Evolutionary conservation across 2,329 filamentous ascomycete species (phyloP), one percentile per base, ranked within the genome.

Genomic region (Xylariaceae sp.): DNA sequence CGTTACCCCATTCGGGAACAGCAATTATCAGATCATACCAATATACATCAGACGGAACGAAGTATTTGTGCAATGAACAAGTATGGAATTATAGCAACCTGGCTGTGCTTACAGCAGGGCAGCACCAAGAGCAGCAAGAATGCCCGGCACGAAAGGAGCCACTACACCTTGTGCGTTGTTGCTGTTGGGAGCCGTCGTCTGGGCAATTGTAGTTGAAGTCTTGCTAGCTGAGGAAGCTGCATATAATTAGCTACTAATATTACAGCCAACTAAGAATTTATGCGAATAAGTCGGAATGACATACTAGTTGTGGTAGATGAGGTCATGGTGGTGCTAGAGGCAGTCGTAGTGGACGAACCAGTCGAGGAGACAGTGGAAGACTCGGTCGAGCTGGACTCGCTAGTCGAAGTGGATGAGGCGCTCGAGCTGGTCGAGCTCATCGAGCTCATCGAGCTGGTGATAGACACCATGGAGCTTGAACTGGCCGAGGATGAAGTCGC

Each of bases 81-180:
- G 20, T 24, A 37, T 18, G 11, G 15, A 2, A 48, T 39, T 16
- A 15, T 36, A 33, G n/a, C 13, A 4, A 6, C 20, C 8, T 44
- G 35, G 15, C 21, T 5, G 13, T 13, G 44, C 32, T 58, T 67
- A 68, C 24, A 68, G 51, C 20, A 67, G 53, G 24, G 56, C 62
- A 6, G 61, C 63, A 20, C 62, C 66, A 18, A 66, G 41, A 35
- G 60, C 48, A 18, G 66, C 44, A 30, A 67, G 53, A 35, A 69
- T 18, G 16, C 65, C 63, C 5, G 64, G 65, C 43, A 69, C 45
- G 36, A 68, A 49, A 53, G 67, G 63, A 51, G 65, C 64, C 29
- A 54, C 59, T 16, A 62, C 33, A 43, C 48, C 61, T 42, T 54
- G 58, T 41, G 64, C 68, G 24, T 57, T 65, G 56, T 69, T 70